phyloP scores from a whole-genome alignment of 495 filamentous ascomycete species.

The Elasticomyces elasticus region DNA sequence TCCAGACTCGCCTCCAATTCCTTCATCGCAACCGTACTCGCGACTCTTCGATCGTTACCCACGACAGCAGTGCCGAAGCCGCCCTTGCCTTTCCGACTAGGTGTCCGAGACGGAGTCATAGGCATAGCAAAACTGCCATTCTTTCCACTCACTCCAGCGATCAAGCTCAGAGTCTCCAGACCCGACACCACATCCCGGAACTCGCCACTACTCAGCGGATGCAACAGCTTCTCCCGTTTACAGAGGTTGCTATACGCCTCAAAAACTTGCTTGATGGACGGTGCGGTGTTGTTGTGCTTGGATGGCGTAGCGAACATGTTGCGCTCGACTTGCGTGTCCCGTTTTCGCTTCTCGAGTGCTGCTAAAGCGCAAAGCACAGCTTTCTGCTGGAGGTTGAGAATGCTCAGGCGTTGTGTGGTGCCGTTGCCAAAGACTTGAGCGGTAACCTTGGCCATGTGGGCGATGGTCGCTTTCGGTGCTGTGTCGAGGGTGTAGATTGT shows the following conservation, averaged over 20 bases:
- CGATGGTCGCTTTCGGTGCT: conserved; percentile 82
- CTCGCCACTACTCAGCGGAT: conserved; percentile 77
- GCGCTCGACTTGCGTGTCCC: conserved; percentile 14
- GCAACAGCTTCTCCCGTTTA: conserved; percentile 69
- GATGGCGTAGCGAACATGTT: conserved; percentile 46
- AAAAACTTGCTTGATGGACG: conserved; percentile 69
- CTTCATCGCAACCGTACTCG: conserved; percentile 25
- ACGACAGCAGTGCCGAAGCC: conserved; percentile 24
- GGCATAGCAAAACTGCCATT: conserved; percentile 26
- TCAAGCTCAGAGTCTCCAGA: conserved; percentile 71
- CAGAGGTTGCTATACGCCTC: conserved; percentile 71
- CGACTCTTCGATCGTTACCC: conserved; percentile 31
- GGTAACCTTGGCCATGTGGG: conserved; percentile 81
- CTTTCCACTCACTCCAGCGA: conserved; percentile 60
- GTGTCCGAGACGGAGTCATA: conserved; percentile 31
- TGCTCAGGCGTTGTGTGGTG: conserved; percentile 67
- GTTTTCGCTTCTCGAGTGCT: conserved; percentile 61
- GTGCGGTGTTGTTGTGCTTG: conserved; percentile 44
- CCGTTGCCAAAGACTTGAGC: conserved; percentile 79
- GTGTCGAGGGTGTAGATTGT: conserved; percentile 50
- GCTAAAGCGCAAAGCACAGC: conserved; percentile 81
- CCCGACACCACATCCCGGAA: conserved; percentile 89
- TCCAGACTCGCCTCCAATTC: conserved; percentile 27
- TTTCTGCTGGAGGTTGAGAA: conserved; percentile 91
- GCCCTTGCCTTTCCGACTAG: conserved; percentile 28